Evolutionary conservation across 768 basidiomycete species (phyloP).

Genomic region (Trametes gibbosa): DNA sequence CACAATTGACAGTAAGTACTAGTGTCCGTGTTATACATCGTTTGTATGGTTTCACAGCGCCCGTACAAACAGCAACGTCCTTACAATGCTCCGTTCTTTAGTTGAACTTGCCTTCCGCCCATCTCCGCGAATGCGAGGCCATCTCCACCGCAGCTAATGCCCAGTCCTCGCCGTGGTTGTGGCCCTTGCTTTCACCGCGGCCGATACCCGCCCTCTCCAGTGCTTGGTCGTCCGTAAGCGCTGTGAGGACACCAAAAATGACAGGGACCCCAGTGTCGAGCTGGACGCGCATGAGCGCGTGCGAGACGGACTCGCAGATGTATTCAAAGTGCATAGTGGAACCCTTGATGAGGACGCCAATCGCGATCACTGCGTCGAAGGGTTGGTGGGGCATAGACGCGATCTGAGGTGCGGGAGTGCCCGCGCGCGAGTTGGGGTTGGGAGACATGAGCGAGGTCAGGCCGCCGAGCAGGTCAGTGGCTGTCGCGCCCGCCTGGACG

Average conservation of each 20-base stretch:
- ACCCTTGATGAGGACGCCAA: conserved; percentile 98
- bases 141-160: conserved; percentile 95
- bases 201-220: conserved; percentile 91
- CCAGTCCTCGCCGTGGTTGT: conserved; percentile 99
- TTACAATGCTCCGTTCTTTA: background rate
- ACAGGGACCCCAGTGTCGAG: conserved; percentile 92
- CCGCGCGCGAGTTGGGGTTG: conserved; percentile 47
- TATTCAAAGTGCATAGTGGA: conserved; percentile 99
- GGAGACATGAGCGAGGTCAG: conserved; percentile 52
- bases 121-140: conserved; percentile 62
- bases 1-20: no score
- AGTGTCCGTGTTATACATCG: background rate
- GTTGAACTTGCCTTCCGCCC: conserved; percentile 68
- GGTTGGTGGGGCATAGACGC: conserved; percentile 52
- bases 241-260: conserved; percentile 95
- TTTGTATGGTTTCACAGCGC: background rate
- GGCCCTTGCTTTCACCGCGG: conserved; percentile 64
- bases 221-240: conserved; percentile 90
- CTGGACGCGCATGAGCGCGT: conserved; percentile 93
- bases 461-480: conserved; percentile 78
- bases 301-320: conserved; percentile 91
- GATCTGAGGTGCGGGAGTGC: conserved; percentile 25
- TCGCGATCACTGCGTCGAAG: conserved; percentile 95
- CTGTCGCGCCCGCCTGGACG: conserved; percentile 72
- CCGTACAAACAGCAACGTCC: conserved; percentile 11